phyloP scores from a whole-genome alignment of 192 early-diverging fungal species.

The Phycomyces blakesleeanus region DNA sequence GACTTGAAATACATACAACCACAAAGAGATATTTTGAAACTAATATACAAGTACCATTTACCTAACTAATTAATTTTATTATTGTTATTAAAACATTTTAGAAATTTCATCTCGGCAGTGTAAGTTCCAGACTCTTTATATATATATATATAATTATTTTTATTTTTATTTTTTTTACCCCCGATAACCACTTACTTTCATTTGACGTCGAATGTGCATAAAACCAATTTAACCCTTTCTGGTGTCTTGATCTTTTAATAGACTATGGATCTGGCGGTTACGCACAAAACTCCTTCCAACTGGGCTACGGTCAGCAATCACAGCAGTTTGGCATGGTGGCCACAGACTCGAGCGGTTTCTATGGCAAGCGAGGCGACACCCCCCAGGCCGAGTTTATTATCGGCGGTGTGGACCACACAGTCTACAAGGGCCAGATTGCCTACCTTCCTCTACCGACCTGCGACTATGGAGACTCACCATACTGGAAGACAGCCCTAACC shows the following conservation, averaged over 20 bases:
- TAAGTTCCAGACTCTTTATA: slow-evolving; percentile 18
- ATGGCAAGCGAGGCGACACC: slow-evolving; percentile 15
- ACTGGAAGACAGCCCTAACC: slow-evolving; percentile 25
- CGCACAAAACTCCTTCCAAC: slow-evolving; percentile 19
- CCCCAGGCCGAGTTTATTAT: slow-evolving; percentile 24
- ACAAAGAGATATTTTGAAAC: too few species aligned
- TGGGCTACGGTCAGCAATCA: slow-evolving; percentile 6
- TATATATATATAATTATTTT: too few species aligned
- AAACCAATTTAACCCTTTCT: slow-evolving; percentile 7
- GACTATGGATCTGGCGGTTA: slow-evolving; percentile 16
- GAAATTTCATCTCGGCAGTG: slow-evolving; percentile 16
- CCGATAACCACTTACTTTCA: slow-evolving; percentile 1
- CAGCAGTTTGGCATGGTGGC: slow-evolving; percentile 22
- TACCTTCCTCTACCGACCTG: slow-evolving; percentile 24
- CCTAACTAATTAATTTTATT: neutral
- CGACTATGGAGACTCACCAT: slow-evolving; percentile 14
- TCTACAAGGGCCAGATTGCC: slow-evolving; percentile 26
- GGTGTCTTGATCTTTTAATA: slow-evolving; percentile 5
- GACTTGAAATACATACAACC: too few species aligned
- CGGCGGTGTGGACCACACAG: slow-evolving; percentile 27
- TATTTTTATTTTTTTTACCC: neutral
- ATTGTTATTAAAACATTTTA: too few species aligned
- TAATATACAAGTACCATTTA: too few species aligned
- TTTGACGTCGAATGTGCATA: slow-evolving; percentile 1
- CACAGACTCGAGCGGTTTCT: neutral